Evolutionary conservation across 495 filamentous ascomycete species (phyloP).

Genomic region (Parathielavia appendiculata): DNA sequence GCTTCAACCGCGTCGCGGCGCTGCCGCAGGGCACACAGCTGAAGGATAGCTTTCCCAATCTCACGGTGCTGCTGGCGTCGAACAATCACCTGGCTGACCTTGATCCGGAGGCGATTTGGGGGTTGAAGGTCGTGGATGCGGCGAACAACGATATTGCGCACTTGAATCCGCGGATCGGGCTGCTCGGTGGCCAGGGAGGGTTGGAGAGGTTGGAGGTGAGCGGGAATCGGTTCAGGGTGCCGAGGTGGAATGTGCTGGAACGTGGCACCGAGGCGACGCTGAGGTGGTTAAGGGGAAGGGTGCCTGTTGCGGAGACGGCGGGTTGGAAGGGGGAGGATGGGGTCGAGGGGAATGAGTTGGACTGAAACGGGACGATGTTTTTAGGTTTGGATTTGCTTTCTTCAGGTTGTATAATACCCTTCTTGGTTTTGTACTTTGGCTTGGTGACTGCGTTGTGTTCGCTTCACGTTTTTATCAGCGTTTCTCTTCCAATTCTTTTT

Average conservation of each 20-base stretch:
- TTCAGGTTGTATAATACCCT: not conserved
- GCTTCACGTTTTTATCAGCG: not conserved
- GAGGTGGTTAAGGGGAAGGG: constrained; percentile 72
- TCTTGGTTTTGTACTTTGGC: not conserved
- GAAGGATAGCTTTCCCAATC: constrained; percentile 54
- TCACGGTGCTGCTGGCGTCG: constrained; percentile 61
- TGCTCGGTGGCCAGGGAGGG: constrained; percentile 56
- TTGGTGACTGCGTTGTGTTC: not conserved
- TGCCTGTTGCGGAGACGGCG: constrained; percentile 61
- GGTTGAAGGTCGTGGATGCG: constrained; percentile 70
- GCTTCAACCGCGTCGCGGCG: constrained; percentile 65
- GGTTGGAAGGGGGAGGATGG: constrained; percentile 41
- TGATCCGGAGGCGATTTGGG: constrained; percentile 65
- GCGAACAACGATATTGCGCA: constrained; percentile 75
- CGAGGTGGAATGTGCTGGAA: constrained; percentile 77
- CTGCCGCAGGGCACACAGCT: constrained; percentile 55
- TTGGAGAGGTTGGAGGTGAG: constrained; percentile 57
- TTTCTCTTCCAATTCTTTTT: not conserved
- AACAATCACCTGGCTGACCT: constrained; percentile 73
- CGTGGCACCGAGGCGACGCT: constrained; percentile 85
- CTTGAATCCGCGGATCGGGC: constrained; percentile 71
- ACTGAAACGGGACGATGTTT: constrained; percentile 18
- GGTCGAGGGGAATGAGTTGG: constrained; percentile 31
- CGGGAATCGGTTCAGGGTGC: constrained; percentile 80
- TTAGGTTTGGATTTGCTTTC: not conserved